Conservation (phyloP, 202 grass and related monocot genomes). For the Zoysia matrella region DNA sequence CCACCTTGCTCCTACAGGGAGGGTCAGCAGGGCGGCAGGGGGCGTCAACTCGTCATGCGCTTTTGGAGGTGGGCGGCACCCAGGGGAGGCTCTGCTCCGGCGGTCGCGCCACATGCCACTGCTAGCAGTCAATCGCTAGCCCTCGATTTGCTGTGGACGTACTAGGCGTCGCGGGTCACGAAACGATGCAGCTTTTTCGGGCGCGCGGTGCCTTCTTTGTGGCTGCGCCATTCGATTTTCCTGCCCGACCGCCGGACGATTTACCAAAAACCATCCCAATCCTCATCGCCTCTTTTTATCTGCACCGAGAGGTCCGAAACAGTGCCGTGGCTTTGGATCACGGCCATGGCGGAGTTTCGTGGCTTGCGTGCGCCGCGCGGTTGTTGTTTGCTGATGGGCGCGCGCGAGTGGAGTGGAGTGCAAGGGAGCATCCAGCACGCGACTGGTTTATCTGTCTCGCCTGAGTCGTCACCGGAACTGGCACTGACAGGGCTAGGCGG, state of each 20-base stretch:
- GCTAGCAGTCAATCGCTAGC: background rate
- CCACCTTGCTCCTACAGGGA: no score
- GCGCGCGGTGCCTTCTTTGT: no score
- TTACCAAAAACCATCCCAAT: no score
- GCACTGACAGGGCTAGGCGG: background rate
- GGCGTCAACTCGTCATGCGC: background rate
- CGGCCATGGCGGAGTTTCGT: background rate
- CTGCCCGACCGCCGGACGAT: no score
- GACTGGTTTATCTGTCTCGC: no score
- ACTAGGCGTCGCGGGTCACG: background rate
- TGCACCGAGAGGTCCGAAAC: no score
- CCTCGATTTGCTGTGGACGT: background rate
- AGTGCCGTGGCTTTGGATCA: background rate
- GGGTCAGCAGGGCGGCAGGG: no score
- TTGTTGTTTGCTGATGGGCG: background rate
- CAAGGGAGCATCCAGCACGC: no score
- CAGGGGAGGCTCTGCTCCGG: conserved; percentile 26
- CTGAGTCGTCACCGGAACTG: no score
- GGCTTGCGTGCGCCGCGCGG: background rate
- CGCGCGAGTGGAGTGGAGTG: background rate
- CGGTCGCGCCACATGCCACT: background rate
- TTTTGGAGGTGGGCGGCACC: conserved; percentile 25
- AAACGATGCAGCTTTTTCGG: background rate
- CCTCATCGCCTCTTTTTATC: no score
- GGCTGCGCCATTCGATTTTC: no score